Evolutionary conservation across 164 flowering plant species (phyloP).

Genomic region (Tinospora cordifolia): DNA sequence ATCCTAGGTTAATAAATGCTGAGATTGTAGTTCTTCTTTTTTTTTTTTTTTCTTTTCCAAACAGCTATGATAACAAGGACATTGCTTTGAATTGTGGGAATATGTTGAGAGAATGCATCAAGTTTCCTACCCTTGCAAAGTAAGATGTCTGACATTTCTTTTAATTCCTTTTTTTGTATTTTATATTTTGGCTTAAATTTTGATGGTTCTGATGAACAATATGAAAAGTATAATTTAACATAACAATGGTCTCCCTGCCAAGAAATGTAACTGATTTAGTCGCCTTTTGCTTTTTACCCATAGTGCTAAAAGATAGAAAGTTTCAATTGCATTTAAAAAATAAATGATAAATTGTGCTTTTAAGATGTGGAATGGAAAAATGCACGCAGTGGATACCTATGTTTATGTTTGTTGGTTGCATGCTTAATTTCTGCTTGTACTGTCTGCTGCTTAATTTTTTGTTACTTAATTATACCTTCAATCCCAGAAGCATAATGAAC

Average conservation of each 20-base stretch:
- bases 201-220: background rate
- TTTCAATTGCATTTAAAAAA: no score
- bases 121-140: slow-evolving; percentile 72
- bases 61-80: slow-evolving; percentile 94
- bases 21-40: no score
- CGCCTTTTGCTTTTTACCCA: no score
- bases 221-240: no score
- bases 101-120: slow-evolving; percentile 96
- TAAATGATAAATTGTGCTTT: background rate
- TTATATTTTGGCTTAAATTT: background rate
- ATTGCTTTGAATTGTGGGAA: slow-evolving; percentile 83
- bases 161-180: background rate
- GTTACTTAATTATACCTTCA: background rate
- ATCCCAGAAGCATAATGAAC: no score
- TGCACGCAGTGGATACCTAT: background rate
- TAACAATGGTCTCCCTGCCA: no score
- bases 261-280: no score
- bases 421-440: background rate
- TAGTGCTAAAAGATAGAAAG: no score
- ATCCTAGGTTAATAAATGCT: background rate
- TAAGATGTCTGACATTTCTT: slow-evolving; percentile 34
- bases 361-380: background rate
- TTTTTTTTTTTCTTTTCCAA: no score
- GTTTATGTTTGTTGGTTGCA: background rate
- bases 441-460: background rate